Evolutionary conservation across 2,329 filamentous ascomycete species (phyloP).

Genomic region (Penicillium sp.): DNA sequence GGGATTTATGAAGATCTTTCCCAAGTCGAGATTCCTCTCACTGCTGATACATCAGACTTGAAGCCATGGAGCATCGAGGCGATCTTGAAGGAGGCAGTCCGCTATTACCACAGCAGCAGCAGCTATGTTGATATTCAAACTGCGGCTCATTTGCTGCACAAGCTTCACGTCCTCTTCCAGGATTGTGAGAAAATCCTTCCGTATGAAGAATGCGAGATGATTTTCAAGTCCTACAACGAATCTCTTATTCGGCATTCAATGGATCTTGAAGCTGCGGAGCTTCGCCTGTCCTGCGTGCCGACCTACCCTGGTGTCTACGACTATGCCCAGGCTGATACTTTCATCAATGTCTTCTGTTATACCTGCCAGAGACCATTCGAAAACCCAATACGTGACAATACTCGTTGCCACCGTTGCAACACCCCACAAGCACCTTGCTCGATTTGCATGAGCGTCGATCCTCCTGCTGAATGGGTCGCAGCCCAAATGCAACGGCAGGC

Average conservation of each 20-base stretch:
- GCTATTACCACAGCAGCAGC: slow-evolving; percentile 39
- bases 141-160: slow-evolving; percentile 43
- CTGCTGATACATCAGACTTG: slow-evolving; percentile 27
- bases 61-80: slow-evolving; percentile 43
- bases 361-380: slow-evolving; percentile 57
- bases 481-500: slow-evolving; percentile 20
- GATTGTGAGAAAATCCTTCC: slow-evolving; percentile 40
- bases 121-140: slow-evolving; percentile 40
- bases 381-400: slow-evolving; percentile 49
- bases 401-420: slow-evolving; percentile 52
- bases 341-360: slow-evolving; percentile 55
- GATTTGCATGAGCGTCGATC: slow-evolving; percentile 43
- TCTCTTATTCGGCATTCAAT: slow-evolving; percentile 50
- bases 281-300: slow-evolving; percentile 57
- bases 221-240: slow-evolving; percentile 58
- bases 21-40: slow-evolving; percentile 32
- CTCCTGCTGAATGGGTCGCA: slow-evolving; percentile 41
- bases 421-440: slow-evolving; percentile 41
- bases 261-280: slow-evolving; percentile 50
- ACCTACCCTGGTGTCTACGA: slow-evolving; percentile 58
- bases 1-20: slow-evolving; percentile 22
- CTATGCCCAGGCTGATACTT: slow-evolving; percentile 54
- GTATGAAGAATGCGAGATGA: slow-evolving; percentile 52
- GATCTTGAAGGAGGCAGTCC: slow-evolving; percentile 40
- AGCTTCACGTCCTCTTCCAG: slow-evolving; percentile 39